phyloP scores from a whole-genome alignment of 1,139 yeast species.

The Pichia terricola region DNA sequence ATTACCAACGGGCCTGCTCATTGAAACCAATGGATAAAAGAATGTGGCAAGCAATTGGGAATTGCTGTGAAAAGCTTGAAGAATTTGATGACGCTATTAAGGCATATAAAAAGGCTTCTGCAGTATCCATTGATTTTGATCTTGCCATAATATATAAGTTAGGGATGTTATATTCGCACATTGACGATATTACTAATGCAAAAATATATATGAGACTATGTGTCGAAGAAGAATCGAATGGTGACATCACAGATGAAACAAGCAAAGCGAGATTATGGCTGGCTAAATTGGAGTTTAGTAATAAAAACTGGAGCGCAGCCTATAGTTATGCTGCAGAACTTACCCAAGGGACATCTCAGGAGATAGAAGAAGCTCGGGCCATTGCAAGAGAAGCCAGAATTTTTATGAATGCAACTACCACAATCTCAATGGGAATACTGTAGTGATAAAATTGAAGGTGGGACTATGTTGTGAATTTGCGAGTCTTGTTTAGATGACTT shows the following conservation, averaged over 20 bases:
- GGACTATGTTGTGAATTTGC: background rate
- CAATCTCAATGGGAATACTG: conserved; percentile 1
- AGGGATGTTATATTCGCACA: conserved; percentile 57
- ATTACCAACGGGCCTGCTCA: conserved; percentile 85
- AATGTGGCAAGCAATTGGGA: conserved; percentile 96
- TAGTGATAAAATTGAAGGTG: background rate
- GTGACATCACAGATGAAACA: conserved; percentile 69
- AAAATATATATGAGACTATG: conserved; percentile 64
- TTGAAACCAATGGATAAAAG: conserved; percentile 83
- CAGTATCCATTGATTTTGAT: conserved; percentile 33
- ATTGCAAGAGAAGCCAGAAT: conserved; percentile 64
- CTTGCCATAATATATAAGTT: conserved; percentile 52
- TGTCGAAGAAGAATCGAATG: conserved; percentile 54
- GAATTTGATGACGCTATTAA: conserved; percentile 58
- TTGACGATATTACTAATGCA: conserved; percentile 45
- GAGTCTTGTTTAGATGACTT: too few relatives aligned
- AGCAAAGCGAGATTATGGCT: conserved; percentile 83
- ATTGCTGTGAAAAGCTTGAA: conserved; percentile 75
- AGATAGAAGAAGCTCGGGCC: conserved; percentile 80
- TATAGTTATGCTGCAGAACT: conserved; percentile 66
- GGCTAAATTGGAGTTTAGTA: conserved; percentile 57
- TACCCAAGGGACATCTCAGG: conserved; percentile 71
- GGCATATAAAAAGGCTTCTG: conserved; percentile 46
- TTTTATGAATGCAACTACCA: conserved; percentile 13
- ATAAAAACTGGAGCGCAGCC: conserved; percentile 56